Percentiles rank a stretch among this genome's conserved stretches.
Evolutionary conservation across 2,329 filamentous ascomycete genomes (phyloP).

Genomic region (Mycosphaerella sp.): DNA sequence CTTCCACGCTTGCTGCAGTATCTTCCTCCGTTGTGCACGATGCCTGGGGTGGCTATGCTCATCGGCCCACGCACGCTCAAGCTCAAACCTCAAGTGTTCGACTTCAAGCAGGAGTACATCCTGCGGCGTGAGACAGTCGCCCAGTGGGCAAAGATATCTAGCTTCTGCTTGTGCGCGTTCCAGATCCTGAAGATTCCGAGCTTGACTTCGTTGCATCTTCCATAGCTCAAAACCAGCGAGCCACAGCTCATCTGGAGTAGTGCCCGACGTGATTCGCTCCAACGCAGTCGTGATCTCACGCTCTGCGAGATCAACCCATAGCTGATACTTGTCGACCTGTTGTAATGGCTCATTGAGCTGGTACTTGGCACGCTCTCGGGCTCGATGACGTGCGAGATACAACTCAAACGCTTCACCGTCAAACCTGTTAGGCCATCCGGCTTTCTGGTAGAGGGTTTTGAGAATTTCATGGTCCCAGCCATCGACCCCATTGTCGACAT

Average conservation of each 20-base stretch:
- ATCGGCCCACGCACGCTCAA: background rate
- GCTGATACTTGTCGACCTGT: background rate
- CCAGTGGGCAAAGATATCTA: background rate
- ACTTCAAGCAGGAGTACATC: background rate
- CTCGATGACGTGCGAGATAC: background rate
- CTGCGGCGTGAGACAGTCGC: background rate
- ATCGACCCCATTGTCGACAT: background rate
- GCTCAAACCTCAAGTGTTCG: background rate
- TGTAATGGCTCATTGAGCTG: background rate
- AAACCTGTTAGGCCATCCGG: conserved; percentile 1
- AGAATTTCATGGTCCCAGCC: background rate
- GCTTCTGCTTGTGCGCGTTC: background rate
- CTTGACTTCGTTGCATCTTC: background rate
- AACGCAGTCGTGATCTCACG: background rate
- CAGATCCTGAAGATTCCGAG: background rate
- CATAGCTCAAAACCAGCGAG: background rate
- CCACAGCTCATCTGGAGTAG: background rate
- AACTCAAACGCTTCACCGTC: background rate
- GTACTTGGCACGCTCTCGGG: background rate
- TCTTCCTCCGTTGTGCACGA: background rate
- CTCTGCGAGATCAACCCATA: background rate
- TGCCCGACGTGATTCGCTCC: background rate
- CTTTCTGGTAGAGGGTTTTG: background rate
- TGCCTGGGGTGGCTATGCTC: background rate
- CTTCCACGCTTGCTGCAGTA: background rate